Evolutionary conservation across 805 yeast species (phyloP).

Genomic region (Lipomyces yamadae): DNA sequence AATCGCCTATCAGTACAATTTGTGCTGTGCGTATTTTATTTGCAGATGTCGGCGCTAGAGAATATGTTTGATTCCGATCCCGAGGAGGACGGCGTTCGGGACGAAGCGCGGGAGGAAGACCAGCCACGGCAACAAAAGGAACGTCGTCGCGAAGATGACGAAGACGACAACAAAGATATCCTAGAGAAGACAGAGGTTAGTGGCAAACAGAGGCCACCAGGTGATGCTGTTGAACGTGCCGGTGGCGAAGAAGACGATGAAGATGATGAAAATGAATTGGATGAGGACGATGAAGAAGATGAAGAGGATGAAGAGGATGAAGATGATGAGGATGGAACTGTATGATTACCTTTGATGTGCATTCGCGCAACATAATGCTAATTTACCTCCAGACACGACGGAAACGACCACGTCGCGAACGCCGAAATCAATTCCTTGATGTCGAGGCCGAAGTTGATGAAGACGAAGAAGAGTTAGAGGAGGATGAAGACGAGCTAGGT

Average conservation of each 20-base stretch:
- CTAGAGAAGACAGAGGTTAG: constrained; percentile 30
- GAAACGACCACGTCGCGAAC: constrained; percentile 51
- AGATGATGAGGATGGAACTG: constrained; percentile 79
- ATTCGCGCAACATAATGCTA: background rate
- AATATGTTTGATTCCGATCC: constrained; percentile 37
- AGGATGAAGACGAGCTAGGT: constrained; percentile 90
- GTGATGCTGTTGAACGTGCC: constrained; percentile 22
- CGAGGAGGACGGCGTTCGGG: constrained; percentile 27
- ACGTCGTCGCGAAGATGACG: constrained; percentile 10
- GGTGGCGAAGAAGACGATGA: constrained; percentile 26
- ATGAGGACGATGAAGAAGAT: constrained; percentile 96
- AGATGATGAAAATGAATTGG: constrained; percentile 54
- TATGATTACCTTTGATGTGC: background rate
- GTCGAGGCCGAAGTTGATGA: constrained; percentile 99
- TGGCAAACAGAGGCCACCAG: constrained; percentile 35
- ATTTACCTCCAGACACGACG: constrained; percentile 36
- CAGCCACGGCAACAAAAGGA: constrained; percentile 6
- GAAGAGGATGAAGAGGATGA: constrained; percentile 98
- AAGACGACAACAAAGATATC: constrained; percentile 24
- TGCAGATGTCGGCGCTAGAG: constrained; percentile 32
- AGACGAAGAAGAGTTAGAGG: constrained; percentile 91
- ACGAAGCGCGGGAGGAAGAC: constrained; percentile 20
- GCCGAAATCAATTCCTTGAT: constrained; percentile 87
- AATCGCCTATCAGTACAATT: background rate
- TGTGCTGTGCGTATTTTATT: background rate